A percentile compares a stretch with the other conserved stretches of the same genome.
Evolutionary conservation across 495 filamentous ascomycete species (phyloP).

Genomic region (Podospora bellae-mahoneyi): DNA sequence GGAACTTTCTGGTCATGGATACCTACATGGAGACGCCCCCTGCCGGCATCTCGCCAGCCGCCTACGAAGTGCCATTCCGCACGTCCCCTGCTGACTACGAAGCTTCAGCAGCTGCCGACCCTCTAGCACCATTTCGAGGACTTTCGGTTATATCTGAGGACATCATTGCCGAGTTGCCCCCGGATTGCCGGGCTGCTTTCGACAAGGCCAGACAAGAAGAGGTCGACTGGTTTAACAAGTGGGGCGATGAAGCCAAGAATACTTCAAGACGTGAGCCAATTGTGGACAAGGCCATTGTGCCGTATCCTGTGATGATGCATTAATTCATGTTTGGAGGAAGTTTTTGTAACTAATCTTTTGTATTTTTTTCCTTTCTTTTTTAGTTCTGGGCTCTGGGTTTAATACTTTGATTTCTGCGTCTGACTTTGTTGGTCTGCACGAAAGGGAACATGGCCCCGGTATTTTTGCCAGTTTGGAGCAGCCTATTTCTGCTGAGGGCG

Average conservation of each 20-base stretch:
- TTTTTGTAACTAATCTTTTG: conserved; percentile 14
- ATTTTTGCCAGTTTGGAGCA: not conserved
- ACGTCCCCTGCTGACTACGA: conserved; percentile 30
- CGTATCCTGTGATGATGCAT: conserved; percentile 39
- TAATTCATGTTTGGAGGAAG: not conserved
- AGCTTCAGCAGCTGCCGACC: conserved; percentile 26
- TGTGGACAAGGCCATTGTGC: conserved; percentile 56
- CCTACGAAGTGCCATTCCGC: conserved; percentile 48
- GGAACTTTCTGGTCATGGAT: conserved; percentile 75
- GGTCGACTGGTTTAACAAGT: conserved; percentile 66
- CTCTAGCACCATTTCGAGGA: conserved; percentile 60
- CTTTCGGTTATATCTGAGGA: conserved; percentile 63
- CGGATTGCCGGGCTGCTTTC: conserved; percentile 68
- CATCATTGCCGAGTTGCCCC: conserved; percentile 64
- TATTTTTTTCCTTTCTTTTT: conserved; percentile 6
- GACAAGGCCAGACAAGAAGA: conserved; percentile 59
- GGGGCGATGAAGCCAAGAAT: conserved; percentile 60
- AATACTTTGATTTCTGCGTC: not conserved
- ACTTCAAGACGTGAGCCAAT: conserved; percentile 42
- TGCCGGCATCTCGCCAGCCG: conserved; percentile 35
- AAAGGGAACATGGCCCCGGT: not conserved
- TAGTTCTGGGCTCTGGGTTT: not conserved
- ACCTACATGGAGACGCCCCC: conserved; percentile 60
- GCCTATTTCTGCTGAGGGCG: not conserved
- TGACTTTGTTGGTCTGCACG: not conserved